Base-by-base conservation (phyloP, 257 asterid genomes). In the Fraxinus cuspidata region DNA sequence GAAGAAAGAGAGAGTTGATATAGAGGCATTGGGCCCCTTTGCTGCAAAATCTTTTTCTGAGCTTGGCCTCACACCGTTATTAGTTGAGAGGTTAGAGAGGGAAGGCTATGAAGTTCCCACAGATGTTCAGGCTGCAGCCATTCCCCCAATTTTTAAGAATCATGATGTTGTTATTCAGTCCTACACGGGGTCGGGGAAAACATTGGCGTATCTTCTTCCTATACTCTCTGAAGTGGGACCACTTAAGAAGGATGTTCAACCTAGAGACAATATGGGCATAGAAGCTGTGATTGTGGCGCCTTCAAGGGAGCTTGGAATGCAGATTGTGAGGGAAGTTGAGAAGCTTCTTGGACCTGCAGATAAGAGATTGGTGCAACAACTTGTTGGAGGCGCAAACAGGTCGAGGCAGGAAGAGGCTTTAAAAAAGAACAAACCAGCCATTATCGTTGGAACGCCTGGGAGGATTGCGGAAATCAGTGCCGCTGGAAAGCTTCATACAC, bases 271-370 rank as follows among this genome's bases (percentile, higher is more conserved):
- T 51, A 74, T 79, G 53, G 90, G 85, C 68, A 80, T 96, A 11
- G 91, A 92, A 83, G 99, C 99, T 65, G 94, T 96, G 65, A 83
- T 96, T 42, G 94, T 96, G 25, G 99, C 97, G n/a, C 99, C 99
- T 12, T 96, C 99, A 2, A 86, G 99, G 82, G 99, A 96, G 87
- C 98, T 93, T 1, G 99, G 92, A 53, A 96, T 96, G 99, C 99
- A 96, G 88, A 95, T 93, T 78, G 99, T 96, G 80, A 86, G 99
- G 85, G 98, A 93, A 83, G 81, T 91, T 60, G 98, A 96, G 83
- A 96, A 89, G 86, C 83, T 96, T 1, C 92, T 96, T 72, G 99
- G 98, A 70, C 97, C 99, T 25, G 78, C 83, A 13, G 85, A 92
- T 74, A 93, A 90, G 87, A 90, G 90, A 84, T 78, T 88, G 74